Evolutionary conservation across 208 protist species (phyloP), one percentile per base, ranked within the genome.

Genomic region (Phytomonas francai): DNA sequence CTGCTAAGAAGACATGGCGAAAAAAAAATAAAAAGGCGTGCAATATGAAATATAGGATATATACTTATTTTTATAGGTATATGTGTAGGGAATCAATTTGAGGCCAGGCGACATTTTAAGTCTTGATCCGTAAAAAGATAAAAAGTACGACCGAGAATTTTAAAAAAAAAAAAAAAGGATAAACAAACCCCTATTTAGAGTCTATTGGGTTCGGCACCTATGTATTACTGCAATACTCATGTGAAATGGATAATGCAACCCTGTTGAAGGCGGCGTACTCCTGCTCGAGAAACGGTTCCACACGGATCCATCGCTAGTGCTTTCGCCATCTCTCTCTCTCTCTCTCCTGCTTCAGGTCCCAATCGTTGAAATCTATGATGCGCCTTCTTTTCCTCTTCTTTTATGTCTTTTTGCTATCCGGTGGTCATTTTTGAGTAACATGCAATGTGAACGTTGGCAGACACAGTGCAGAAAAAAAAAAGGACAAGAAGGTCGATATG

Each of bases 151-250:
- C 12, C 42, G 59, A 36, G 51, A 54, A 31, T 36, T 33, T 25
- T 33, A 72, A 39, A 62, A 75, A 51, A 72, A 75, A 28, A 39
- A 76, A 33, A 56, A 76, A 75, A 70, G 30, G 71, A 33, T 31
- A 76, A 75, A 70, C 4, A 36, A 65, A 42, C 8, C 45, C 25
- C 27, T 65, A 45, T 65, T 19, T 49, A 49, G 39, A 49, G 39
- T 49, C 39, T 49, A 49, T 49, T 49, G 39, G 39, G 39, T 49
- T 49, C 39, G 39, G 39, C 39, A 49, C 39, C 16, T 49, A 49
- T 22, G 39, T 49, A 49, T 49, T 49, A 49, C 39, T 49, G 39
- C 39, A 49, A 49, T 49, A 49, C 39, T 49, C 39, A 3, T 49
- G 39, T 49, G 39, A 49, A 49, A 49, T 49, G 39, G 39, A 49